Evolutionary conservation across 495 filamentous ascomycete genomes (phyloP).

Genomic region (Lophiostoma macrostomum): DNA sequence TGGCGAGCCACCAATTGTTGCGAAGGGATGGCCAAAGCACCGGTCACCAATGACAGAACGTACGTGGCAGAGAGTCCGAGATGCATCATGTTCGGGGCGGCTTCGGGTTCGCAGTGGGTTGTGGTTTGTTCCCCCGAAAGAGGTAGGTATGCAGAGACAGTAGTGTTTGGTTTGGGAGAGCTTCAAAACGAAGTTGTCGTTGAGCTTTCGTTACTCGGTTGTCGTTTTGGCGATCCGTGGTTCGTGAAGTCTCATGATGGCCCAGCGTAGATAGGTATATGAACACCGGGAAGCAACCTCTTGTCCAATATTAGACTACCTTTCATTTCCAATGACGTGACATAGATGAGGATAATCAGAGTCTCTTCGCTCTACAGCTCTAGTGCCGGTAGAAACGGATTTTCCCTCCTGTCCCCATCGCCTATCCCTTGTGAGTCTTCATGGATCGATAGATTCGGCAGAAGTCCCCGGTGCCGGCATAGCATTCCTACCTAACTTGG

Average conservation of each 20-base stretch:
- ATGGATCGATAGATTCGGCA: too few species aligned
- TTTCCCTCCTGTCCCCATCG: too few species aligned
- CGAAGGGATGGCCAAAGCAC: constrained; percentile 22
- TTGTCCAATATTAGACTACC: constrained; percentile 5
- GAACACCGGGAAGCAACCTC: constrained; percentile 4
- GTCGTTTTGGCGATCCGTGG: too few species aligned
- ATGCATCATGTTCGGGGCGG: constrained; percentile 12
- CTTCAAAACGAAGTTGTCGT: too few species aligned
- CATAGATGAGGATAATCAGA: constrained; percentile 7
- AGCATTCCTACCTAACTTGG: too few species aligned
- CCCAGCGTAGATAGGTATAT: not conserved
- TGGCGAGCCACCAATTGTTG: constrained; percentile 16
- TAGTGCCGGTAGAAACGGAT: too few species aligned
- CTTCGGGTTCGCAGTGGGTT: not conserved
- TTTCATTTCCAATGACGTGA: not conserved
- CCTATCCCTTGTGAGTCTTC: too few species aligned
- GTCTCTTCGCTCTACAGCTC: constrained; percentile 3
- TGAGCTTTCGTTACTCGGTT: too few species aligned
- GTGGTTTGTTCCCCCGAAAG: constrained; percentile 7
- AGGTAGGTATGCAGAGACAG: too few species aligned
- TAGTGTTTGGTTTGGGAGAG: too few species aligned
- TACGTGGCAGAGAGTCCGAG: constrained; percentile 15
- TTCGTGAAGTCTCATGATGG: too few species aligned
- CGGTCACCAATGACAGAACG: constrained; percentile 14
- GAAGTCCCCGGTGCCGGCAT: too few species aligned